A percentile compares a stretch with the other conserved stretches of the same genome.
Evolutionary conservation across 129 eudicot genomes (phyloP).

Genomic region (Escallonia herrerae): DNA sequence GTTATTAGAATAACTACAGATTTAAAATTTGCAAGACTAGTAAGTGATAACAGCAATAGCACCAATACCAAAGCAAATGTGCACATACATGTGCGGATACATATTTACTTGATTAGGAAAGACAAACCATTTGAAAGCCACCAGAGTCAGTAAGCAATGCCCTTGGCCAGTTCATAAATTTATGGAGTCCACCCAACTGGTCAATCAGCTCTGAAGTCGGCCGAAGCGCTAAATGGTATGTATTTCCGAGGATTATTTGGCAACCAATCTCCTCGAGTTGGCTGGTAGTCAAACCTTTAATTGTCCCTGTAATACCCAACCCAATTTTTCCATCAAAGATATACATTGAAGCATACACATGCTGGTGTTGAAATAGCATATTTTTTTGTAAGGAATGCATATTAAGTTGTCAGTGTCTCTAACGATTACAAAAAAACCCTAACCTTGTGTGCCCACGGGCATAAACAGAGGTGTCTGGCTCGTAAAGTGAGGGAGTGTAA

Average conservation of each 20-base stretch:
- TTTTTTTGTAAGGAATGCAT: neutral
- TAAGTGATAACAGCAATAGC: neutral
- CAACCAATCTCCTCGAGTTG: slow-evolving; percentile 98
- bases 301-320: slow-evolving; percentile 65
- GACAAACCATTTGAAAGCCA: slow-evolving; percentile 88
- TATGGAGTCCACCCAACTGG: slow-evolving; percentile 88
- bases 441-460: slow-evolving; percentile 99
- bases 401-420: neutral
- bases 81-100: neutral
- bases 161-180: slow-evolving; percentile 97
- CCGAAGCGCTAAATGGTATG: slow-evolving; percentile 82
- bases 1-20: neutral
- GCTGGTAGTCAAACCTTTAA: slow-evolving; percentile 80
- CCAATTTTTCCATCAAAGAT: slow-evolving; percentile 2
- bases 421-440: neutral
- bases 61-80: neutral
- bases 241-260: slow-evolving; percentile 94
- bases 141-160: slow-evolving; percentile 96
- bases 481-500: slow-evolving; percentile 73
- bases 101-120: neutral
- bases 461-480: slow-evolving; percentile 89
- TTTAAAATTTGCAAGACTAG: neutral
- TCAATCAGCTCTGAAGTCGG: slow-evolving; percentile 91
- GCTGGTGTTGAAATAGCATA: neutral
- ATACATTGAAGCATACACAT: neutral